A percentile compares a stretch with the other conserved stretches of the same genome.
phyloP scores from a whole-genome alignment of 345 rosid genomes.

The Corymbia maculata region DNA sequence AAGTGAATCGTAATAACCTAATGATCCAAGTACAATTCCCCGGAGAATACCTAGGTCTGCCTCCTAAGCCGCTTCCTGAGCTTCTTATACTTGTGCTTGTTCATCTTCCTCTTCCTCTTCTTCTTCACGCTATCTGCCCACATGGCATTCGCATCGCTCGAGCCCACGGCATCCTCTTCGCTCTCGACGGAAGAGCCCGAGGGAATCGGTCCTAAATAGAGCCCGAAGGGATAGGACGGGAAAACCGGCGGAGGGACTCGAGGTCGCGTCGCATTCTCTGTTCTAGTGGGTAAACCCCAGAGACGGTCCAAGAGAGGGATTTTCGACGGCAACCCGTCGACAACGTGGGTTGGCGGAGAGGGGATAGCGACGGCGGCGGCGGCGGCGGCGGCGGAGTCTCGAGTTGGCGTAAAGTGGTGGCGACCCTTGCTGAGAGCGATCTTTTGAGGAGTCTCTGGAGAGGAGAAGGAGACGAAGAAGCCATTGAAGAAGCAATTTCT shows the following conservation, averaged over 20 bases:
- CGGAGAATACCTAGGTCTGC: background rate
- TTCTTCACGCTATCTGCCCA: conserved; percentile 92
- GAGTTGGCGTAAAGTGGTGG: background rate
- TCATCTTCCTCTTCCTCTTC: conserved; percentile 99
- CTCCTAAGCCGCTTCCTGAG: conserved; percentile 52
- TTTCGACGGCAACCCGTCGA: background rate
- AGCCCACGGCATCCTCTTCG: background rate
- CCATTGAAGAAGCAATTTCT: background rate
- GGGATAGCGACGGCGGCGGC: background rate
- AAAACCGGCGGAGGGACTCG: background rate
- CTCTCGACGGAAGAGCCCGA: conserved; percentile 9
- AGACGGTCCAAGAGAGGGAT: background rate
- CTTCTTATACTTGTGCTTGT: conserved; percentile 42
- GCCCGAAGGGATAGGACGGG: conserved; percentile 35
- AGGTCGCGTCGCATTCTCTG: background rate
- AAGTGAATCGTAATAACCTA: background rate
- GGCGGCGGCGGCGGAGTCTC: background rate
- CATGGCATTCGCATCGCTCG: conserved; percentile 8
- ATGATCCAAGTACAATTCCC: background rate
- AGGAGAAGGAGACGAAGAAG: conserved; percentile 4
- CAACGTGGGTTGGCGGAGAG: background rate
- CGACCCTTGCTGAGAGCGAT: background rate
- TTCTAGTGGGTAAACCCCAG: background rate
- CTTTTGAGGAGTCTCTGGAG: conserved; percentile 9
- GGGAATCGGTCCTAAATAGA: conserved; percentile 5